Conservation (phyloP, 495 filamentous ascomycete species). For the Tuber microsphaerosporum region DNA sequence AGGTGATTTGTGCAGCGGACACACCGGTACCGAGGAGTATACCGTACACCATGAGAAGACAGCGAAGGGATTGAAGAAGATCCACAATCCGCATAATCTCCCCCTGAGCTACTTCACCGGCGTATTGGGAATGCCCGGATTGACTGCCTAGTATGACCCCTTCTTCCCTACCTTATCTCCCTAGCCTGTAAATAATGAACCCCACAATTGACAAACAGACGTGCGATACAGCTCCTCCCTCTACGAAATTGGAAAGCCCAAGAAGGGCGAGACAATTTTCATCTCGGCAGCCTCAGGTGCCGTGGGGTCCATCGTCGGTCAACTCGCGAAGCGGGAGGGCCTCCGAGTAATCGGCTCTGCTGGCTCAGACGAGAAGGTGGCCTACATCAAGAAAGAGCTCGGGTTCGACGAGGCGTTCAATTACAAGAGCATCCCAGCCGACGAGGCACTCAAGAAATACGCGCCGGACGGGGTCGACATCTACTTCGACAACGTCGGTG, state of each 20-base stretch:
- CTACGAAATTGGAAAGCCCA: slow-evolving; percentile 75
- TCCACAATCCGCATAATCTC: slow-evolving; percentile 57
- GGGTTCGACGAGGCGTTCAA: slow-evolving; percentile 53
- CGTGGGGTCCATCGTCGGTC: slow-evolving; percentile 76
- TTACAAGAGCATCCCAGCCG: slow-evolving; percentile 62
- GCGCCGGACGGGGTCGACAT: slow-evolving; percentile 84
- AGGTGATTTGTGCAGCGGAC: slow-evolving; percentile 61
- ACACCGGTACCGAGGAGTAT: slow-evolving; percentile 59
- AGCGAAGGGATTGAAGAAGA: slow-evolving; percentile 43
- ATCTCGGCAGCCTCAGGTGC: slow-evolving; percentile 75
- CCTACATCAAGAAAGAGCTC: slow-evolving; percentile 49
- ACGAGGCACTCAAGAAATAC: slow-evolving; percentile 63
- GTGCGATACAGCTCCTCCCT: slow-evolving; percentile 50
- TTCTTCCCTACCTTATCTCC: background rate
- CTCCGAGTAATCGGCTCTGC: slow-evolving; percentile 67
- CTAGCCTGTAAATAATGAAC: background rate
- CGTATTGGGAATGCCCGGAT: slow-evolving; percentile 76
- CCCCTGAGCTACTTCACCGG: slow-evolving; percentile 62
- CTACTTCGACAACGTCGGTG: slow-evolving; percentile 92
- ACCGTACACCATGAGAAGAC: slow-evolving; percentile 42
- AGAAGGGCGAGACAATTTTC: slow-evolving; percentile 84
- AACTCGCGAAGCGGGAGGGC: slow-evolving; percentile 80
- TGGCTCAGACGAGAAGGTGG: slow-evolving; percentile 50
- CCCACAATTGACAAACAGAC: slow-evolving; percentile 6
- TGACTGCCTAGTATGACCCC: slow-evolving; percentile 59